Evolutionary conservation across 345 rosid species (phyloP).

Genomic region (Durio zibethinus): DNA sequence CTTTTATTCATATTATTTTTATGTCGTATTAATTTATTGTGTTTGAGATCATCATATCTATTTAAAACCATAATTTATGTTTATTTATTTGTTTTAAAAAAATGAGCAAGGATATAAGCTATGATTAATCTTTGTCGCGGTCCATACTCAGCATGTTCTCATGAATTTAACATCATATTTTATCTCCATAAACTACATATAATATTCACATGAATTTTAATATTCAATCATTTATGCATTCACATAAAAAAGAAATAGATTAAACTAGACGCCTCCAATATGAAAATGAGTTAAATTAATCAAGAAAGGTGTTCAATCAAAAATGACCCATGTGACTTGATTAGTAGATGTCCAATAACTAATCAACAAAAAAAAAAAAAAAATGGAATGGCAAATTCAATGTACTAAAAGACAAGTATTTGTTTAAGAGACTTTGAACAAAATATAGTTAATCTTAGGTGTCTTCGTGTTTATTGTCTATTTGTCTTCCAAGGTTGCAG

Average conservation of each 20-base stretch:
- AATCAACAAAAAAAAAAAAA: neutral
- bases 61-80: too few species aligned
- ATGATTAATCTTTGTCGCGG: constrained; percentile 36
- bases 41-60: too few species aligned
- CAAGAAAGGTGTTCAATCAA: constrained; percentile 17
- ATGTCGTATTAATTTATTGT: too few species aligned
- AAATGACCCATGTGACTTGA: constrained; percentile 38
- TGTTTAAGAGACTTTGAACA: neutral
- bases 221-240: too few species aligned
- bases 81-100: too few species aligned
- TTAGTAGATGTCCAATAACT: constrained; percentile 27
- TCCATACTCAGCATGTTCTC: constrained; percentile 34
- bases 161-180: neutral
- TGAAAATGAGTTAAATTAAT: neutral
- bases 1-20: too few species aligned
- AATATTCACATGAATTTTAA: constrained; percentile 23
- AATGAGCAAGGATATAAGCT: constrained; percentile 11
- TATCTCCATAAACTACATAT: neutral
- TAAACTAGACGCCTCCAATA: neutral
- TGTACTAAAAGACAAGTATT: constrained; percentile 18
- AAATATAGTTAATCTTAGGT: constrained; percentile 25
- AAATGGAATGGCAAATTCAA: constrained; percentile 21
- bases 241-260: neutral
- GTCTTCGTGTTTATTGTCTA: constrained; percentile 21
- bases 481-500: constrained; percentile 14